Percentiles rank a stretch among this genome's conserved stretches.
Evolutionary conservation across 257 asterid species (phyloP).

Genomic region (Echium plantagineum): DNA sequence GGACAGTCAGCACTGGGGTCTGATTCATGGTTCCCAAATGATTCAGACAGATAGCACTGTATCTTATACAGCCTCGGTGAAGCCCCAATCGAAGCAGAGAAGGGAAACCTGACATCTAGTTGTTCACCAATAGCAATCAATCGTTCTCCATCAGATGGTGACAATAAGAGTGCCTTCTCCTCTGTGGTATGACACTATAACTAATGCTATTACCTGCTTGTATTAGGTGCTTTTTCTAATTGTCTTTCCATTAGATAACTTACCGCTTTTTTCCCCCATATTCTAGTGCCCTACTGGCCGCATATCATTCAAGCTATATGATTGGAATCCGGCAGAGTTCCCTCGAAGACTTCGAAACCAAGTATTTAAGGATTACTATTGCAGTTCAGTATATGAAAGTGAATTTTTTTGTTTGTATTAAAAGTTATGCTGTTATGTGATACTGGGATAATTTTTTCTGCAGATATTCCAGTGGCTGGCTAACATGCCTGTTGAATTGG

Average conservation of each 20-base stretch:
- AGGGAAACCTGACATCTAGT: conserved; percentile 29
- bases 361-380: conserved; percentile 59
- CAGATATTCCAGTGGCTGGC: conserved; percentile 92
- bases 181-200: conserved; percentile 36
- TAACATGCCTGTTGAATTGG: conserved; percentile 93
- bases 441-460: conserved; percentile 11
- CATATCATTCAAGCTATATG: conserved; percentile 88
- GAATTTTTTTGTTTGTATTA: conserved; percentile 13
- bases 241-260: neutral
- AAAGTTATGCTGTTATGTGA: conserved; percentile 16
- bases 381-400: conserved; percentile 51
- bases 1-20: conserved; percentile 35
- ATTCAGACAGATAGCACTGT: conserved; percentile 33
- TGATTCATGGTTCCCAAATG: conserved; percentile 35
- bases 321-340: conserved; percentile 97
- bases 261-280: conserved; percentile 7
- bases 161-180: conserved; percentile 55
- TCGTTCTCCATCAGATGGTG: conserved; percentile 40
- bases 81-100: conserved; percentile 29
- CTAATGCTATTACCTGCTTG: conserved; percentile 6
- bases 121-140: conserved; percentile 35
- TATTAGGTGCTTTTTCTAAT: conserved; percentile 3
- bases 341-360: conserved; percentile 89
- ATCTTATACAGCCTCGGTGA: conserved; percentile 35
- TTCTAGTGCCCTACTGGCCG: conserved; percentile 83